Evolutionary conservation across 78 protist genomes (phyloP).

Genomic region (Parvularia atlantis): DNA sequence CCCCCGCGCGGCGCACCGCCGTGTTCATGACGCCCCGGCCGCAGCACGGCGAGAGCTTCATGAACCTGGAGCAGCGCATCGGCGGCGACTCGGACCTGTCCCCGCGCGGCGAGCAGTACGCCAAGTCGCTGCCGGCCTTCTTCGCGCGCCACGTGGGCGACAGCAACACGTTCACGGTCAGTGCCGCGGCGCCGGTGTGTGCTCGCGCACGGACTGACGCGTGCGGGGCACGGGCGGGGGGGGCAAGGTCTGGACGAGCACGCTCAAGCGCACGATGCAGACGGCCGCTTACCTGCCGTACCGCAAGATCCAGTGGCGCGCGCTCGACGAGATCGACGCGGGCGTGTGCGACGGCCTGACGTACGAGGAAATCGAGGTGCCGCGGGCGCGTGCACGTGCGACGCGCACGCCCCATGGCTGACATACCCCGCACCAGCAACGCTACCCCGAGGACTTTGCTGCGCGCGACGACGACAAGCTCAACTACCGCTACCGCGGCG

Average conservation of each 20-base stretch:
- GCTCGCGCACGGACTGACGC: too few relatives aligned
- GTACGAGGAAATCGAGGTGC: constrained; percentile 61
- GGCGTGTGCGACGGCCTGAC: constrained; percentile 91
- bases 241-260: not conserved
- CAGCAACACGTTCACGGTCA: too few relatives aligned
- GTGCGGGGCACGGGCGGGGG: too few relatives aligned
- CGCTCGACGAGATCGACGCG: constrained; percentile 85
- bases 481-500: constrained; percentile 78
- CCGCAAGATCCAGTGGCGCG: constrained; percentile 23
- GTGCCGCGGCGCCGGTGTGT: too few relatives aligned
- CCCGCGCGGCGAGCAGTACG: constrained; percentile 54
- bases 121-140: constrained; percentile 50
- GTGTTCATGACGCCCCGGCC: too few relatives aligned
- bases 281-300: not conserved
- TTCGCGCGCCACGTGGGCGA: too few relatives aligned
- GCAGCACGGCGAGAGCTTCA: constrained; percentile 82
- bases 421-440: constrained; percentile 31
- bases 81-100: constrained; percentile 86
- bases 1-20: too few relatives aligned
- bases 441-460: constrained; percentile 53
- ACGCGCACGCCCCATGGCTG: too few relatives aligned
- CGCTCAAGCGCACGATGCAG: not conserved
- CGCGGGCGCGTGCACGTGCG: too few relatives aligned
- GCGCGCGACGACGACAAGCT: constrained; percentile 59
- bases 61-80: constrained; percentile 50